A percentile compares a stretch with the other conserved stretches of the same genome.
Evolutionary conservation across 306 rosid species (phyloP).

Genomic region (Prunus persica): DNA sequence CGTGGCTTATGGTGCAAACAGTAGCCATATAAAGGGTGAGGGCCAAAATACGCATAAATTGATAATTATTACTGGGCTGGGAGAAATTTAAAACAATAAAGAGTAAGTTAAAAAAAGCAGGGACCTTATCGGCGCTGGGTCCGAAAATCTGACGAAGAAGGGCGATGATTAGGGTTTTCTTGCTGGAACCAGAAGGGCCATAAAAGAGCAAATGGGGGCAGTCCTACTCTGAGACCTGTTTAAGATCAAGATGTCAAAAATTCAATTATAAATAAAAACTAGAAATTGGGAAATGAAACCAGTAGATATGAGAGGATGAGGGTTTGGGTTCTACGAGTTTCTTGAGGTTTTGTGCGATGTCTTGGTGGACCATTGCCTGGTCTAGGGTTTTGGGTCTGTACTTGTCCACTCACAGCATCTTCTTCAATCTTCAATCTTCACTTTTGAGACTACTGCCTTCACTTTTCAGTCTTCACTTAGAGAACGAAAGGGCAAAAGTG

Average conservation of each 20-base stretch:
- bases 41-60: too few relatives aligned
- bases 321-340: constrained; percentile 48
- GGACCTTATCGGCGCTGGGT: constrained; percentile 79
- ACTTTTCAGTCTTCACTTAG: too few relatives aligned
- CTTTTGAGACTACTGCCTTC: background rate
- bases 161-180: constrained; percentile 95
- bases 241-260: background rate
- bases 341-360: constrained; percentile 78
- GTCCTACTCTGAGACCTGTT: constrained; percentile 77
- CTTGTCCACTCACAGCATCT: constrained; percentile 95
- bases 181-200: constrained; percentile 95
- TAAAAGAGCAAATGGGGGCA: constrained; percentile 95
- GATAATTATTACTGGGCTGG: background rate
- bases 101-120: too few relatives aligned
- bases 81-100: background rate
- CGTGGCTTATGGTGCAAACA: too few relatives aligned
- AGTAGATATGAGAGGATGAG: background rate
- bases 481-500: background rate
- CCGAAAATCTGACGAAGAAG: constrained; percentile 93
- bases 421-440: constrained; percentile 7
- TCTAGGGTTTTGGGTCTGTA: constrained; percentile 92
- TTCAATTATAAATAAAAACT: too few relatives aligned
- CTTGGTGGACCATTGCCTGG: constrained; percentile 59
- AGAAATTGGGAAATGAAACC: background rate
- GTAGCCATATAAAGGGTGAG: background rate